These are phyloP conservation scores for Vaccinium myrtillus DNA, from an alignment of 148 eudicot species.

Conservation along the genomic window DNA sequence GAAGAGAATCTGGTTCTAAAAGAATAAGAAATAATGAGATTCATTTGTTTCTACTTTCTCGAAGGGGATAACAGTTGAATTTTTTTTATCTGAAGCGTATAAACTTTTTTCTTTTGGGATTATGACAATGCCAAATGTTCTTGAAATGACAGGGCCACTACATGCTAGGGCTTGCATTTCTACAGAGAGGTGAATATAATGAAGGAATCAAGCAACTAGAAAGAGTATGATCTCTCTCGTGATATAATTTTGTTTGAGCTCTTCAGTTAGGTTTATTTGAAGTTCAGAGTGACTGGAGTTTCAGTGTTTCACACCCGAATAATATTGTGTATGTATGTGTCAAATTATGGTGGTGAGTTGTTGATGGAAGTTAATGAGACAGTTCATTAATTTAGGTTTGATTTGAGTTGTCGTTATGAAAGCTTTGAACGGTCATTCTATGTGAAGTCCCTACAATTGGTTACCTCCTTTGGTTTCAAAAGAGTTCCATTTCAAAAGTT, in stretches of 20 bases:
- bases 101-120: not conserved
- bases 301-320: not conserved
- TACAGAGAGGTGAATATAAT: conserved; percentile 46
- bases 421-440: not conserved
- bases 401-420: not conserved
- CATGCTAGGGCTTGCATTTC: conserved; percentile 79
- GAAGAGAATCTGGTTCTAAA: not conserved
- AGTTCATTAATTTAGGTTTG: not conserved
- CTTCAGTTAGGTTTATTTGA: not conserved
- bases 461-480: not conserved
- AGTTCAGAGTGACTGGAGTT: not conserved
- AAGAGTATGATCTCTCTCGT: conserved; percentile 40
- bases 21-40: not conserved
- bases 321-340: not conserved
- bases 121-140: not conserved
- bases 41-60: not conserved
- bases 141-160: conserved; percentile 59
- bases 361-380: not conserved
- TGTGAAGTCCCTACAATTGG: not conserved
- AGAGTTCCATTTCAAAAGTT: not conserved
- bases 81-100: not conserved
- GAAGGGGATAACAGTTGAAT: not conserved
- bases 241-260: not conserved
- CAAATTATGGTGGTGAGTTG: not conserved
- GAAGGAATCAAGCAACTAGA: conserved; percentile 73